phyloP scores from a whole-genome alignment of 2,329 filamentous ascomycete genomes.

The Alternaria sp. region DNA sequence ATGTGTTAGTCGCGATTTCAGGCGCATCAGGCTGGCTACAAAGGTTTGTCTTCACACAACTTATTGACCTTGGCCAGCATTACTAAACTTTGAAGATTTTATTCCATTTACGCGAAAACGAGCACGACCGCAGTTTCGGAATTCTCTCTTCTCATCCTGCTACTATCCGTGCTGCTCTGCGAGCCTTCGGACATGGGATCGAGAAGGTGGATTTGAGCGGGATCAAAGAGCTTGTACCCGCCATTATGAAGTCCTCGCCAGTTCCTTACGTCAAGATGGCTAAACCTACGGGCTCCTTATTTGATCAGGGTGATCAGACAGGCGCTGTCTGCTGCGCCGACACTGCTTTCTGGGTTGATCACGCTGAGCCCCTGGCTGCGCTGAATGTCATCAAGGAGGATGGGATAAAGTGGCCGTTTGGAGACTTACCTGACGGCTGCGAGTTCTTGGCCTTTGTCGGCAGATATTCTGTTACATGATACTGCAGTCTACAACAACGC shows the following conservation, averaged over 20 bases:
- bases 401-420: neutral
- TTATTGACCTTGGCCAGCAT: neutral
- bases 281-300: neutral
- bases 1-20: neutral
- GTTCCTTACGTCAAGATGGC: neutral
- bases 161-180: neutral
- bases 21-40: neutral
- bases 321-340: neutral
- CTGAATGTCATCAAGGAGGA: neutral
- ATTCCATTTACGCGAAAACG: neutral
- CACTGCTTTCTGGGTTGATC: constrained; percentile 3
- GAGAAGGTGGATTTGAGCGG: neutral
- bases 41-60: neutral
- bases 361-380: neutral
- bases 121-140: neutral
- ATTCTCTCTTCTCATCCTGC: neutral
- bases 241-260: neutral
- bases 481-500: neutral
- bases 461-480: neutral
- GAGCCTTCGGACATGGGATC: neutral
- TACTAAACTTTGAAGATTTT: neutral
- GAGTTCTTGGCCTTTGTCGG: neutral
- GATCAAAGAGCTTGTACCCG: neutral
- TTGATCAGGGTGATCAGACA: neutral
- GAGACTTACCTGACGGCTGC: neutral